Evolutionary conservation across 495 filamentous ascomycete species (phyloP).

Genomic region (Neurospora sp.): DNA sequence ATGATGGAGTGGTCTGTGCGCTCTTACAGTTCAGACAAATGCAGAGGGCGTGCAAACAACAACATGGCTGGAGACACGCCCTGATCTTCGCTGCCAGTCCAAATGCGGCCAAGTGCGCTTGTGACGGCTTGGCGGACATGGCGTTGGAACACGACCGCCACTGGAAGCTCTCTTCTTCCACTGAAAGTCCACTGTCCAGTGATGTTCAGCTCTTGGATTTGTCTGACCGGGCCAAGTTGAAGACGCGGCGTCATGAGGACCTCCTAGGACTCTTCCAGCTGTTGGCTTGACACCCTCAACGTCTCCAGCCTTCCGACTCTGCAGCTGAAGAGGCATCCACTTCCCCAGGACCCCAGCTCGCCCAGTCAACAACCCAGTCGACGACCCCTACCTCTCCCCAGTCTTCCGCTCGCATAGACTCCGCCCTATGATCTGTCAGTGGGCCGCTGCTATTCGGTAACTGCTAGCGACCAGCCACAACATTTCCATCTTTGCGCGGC

Average conservation of each 20-base stretch:
- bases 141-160: neutral
- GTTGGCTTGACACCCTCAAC: neutral
- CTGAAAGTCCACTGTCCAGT: neutral
- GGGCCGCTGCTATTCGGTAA: neutral
- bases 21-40: neutral
- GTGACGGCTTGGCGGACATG: neutral
- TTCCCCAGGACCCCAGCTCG: neutral
- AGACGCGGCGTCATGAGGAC: neutral
- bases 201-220: slow-evolving; percentile 9
- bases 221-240: slow-evolving; percentile 20
- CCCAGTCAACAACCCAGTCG: neutral
- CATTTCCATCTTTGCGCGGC: neutral
- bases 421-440: neutral
- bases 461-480: neutral
- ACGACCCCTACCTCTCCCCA: neutral
- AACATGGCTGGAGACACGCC: neutral
- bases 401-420: neutral
- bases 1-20: slow-evolving; percentile 10
- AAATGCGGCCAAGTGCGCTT: neutral
- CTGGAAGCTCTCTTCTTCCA: neutral
- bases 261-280: neutral
- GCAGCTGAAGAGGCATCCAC: neutral
- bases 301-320: neutral
- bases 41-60: neutral
- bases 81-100: neutral